Conservation (phyloP, 1,139 yeast genomes). For the Taiozyma sp. region DNA sequence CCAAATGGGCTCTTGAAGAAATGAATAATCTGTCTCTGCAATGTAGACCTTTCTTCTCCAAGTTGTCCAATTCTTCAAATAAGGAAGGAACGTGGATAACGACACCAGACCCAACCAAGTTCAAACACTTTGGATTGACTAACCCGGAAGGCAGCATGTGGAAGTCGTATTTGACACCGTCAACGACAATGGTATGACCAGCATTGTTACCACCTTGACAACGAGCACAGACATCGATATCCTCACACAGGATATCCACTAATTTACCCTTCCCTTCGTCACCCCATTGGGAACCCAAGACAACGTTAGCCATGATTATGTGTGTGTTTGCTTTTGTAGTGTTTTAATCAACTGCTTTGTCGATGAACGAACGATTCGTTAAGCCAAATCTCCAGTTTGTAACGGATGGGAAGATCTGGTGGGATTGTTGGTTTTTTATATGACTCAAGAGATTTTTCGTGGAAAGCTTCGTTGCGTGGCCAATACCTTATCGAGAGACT, state of each 20-base stretch:
- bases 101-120: conserved; percentile 94
- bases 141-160: conserved; percentile 98
- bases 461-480: not conserved
- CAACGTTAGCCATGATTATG: conserved; percentile 51
- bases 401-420: not conserved
- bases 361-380: not conserved
- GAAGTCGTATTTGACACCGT: conserved; percentile 86
- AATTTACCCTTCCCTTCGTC: conserved; percentile 99
- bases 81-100: conserved; percentile 94
- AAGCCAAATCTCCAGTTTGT: not conserved
- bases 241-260: conserved; percentile 90
- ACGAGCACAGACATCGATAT: conserved; percentile 94
- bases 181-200: conserved; percentile 96
- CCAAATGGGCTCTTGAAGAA: conserved; percentile 93
- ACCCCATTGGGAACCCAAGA: conserved; percentile 98
- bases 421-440: not conserved
- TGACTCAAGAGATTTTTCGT: not conserved
- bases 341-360: not conserved
- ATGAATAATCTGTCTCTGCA: conserved; percentile 80
- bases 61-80: conserved; percentile 76
- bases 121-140: conserved; percentile 86
- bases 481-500: not conserved
- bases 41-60: conserved; percentile 76
- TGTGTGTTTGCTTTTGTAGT: not conserved
- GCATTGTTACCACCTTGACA: conserved; percentile 99